Conservation (phyloP, 768 basidiomycete genomes). For the Pisolithus tinctorius region DNA sequence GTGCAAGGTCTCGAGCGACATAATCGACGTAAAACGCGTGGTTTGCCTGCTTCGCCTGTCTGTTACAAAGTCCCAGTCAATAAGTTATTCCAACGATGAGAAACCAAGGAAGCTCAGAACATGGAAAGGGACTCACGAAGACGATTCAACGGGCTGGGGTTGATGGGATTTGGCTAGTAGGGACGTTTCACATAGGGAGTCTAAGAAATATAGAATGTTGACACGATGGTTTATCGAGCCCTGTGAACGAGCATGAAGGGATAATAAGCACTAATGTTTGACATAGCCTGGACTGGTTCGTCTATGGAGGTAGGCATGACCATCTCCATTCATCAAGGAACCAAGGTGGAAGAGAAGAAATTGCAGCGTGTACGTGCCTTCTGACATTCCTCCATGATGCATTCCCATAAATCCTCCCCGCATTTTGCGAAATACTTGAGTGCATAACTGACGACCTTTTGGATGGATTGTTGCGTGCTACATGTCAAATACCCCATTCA, state of each 20-base stretch:
- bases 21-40: constrained; percentile 68
- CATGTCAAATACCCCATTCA: background rate
- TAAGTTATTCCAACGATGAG: background rate
- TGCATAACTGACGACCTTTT: constrained; percentile 80
- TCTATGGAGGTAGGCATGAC: background rate
- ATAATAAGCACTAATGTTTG: background rate
- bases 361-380: constrained; percentile 43
- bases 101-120: background rate
- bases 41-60: constrained; percentile 28
- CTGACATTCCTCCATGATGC: constrained; percentile 83
- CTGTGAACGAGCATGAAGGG: constrained; percentile 28
- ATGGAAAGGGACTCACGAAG: constrained; percentile 14
- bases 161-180: constrained; percentile 57
- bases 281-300: too few relatives aligned
- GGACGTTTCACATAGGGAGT: constrained; percentile 78
- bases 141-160: constrained; percentile 15
- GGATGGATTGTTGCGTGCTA: constrained; percentile 83
- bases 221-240: constrained; percentile 88
- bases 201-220: constrained; percentile 88
- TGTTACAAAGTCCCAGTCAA: constrained; percentile 22
- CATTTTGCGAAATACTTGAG: constrained; percentile 79
- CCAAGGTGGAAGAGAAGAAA: background rate
- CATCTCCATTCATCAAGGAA: background rate
- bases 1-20: constrained; percentile 68
- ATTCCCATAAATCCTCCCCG: constrained; percentile 93